Percentiles rank a stretch among this genome's conserved stretches.
Conservation (phyloP, 2,329 filamentous ascomycete species). For the Aspergillus sp. region DNA sequence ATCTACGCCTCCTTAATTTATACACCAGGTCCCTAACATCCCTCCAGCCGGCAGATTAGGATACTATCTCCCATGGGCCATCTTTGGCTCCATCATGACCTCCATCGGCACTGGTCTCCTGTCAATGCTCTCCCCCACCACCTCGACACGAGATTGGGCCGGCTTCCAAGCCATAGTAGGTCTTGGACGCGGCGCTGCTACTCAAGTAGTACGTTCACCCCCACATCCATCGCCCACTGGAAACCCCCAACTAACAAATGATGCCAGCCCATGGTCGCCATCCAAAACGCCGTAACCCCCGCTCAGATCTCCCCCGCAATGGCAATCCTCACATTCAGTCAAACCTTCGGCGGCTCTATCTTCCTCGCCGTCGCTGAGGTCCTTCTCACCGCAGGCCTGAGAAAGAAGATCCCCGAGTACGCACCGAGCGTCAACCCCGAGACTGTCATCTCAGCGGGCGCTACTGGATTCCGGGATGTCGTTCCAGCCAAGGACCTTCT, state of each 20-base stretch:
- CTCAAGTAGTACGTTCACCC: constrained; percentile 25
- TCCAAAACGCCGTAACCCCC: constrained; percentile 40
- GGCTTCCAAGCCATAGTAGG: constrained; percentile 52
- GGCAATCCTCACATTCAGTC: constrained; percentile 42
- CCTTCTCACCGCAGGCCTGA: constrained; percentile 48
- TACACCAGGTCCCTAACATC: background rate
- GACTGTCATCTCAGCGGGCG: constrained; percentile 45
- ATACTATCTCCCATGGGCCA: constrained; percentile 35
- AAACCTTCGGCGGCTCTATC: constrained; percentile 48
- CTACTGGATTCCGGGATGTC: constrained; percentile 43
- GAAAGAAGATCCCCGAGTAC: constrained; percentile 33
- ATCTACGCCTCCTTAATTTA: background rate
- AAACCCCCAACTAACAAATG: too few relatives aligned
- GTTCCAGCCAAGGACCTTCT: constrained; percentile 32
- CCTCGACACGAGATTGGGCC: constrained; percentile 46
- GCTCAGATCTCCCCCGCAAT: constrained; percentile 44
- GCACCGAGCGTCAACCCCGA: constrained; percentile 39
- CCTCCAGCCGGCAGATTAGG: constrained; percentile 32
- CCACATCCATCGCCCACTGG: constrained; percentile 7
- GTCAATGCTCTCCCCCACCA: constrained; percentile 41
- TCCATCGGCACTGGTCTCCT: constrained; percentile 45
- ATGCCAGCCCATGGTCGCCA: constrained; percentile 41
- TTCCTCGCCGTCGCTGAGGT: constrained; percentile 57
- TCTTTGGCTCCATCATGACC: constrained; percentile 32
- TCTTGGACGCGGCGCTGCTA: constrained; percentile 41